Percentiles rank a stretch among this genome's conserved stretches.
phyloP scores from a whole-genome alignment of 2,329 filamentous ascomycete species.

The Tricladium varicosporioides region DNA sequence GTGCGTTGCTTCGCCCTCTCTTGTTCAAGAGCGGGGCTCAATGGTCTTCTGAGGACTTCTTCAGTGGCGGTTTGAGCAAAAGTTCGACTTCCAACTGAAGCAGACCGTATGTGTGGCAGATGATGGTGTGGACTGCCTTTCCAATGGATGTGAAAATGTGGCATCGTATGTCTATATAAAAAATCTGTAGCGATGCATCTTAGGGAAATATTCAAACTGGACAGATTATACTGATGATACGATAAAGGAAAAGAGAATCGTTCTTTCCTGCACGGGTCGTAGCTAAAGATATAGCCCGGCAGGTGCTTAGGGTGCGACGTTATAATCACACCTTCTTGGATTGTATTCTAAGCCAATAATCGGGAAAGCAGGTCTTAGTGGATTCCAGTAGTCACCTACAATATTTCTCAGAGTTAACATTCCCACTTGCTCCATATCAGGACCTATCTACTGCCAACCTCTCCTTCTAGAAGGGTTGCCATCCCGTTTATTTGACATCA shows the following conservation, averaged over 20 bases:
- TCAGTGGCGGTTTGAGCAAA: constrained; percentile 14
- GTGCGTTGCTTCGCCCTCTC: constrained; percentile 21
- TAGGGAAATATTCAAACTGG: constrained; percentile 19
- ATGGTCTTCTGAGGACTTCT: constrained; percentile 14
- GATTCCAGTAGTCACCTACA: no score
- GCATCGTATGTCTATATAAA: constrained; percentile 23
- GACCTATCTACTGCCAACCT: no score
- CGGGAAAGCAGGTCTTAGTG: no score
- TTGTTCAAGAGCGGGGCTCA: constrained; percentile 13
- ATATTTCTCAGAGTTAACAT: no score
- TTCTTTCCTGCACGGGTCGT: background rate
- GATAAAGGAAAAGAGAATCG: background rate
- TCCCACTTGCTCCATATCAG: no score
- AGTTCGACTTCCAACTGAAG: constrained; percentile 17
- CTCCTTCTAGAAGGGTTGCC: no score
- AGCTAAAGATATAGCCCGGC: background rate
- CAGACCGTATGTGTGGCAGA: constrained; percentile 26
- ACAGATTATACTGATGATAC: no score
- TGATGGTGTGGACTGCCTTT: constrained; percentile 30
- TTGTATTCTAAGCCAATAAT: background rate
- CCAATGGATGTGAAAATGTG: constrained; percentile 29
- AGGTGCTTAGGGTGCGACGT: no score
- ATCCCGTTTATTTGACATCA: no score
- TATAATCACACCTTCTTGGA: background rate
- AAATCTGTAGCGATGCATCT: constrained; percentile 26